Base-by-base conservation (phyloP, 225 moss, liverwort and hornwort genomes). In the Pseudisothecium myosuroides region DNA sequence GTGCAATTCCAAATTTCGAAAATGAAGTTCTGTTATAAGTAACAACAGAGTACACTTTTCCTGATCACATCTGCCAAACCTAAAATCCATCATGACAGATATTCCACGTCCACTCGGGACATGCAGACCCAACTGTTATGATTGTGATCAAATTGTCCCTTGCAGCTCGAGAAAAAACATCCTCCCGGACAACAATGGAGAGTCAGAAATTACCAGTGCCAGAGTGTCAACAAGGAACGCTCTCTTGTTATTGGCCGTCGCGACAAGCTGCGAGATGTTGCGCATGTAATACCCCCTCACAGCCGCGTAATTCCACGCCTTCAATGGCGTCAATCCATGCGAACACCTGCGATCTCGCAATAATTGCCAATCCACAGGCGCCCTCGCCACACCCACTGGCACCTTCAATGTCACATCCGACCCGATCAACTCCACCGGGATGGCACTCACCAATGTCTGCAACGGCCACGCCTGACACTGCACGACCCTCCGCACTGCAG, bases 191-290 rank as follows among this genome's bases (percentile, higher is more conserved):
- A 43, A 49, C 20, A 36, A 28, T 49, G 29, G n/a, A 86, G 58
- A 84, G 15, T 17, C 63, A 87, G 55, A 45, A 67, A 71, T 88
- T 92, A 99, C 98, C 96, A 99, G 90, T 52, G 98, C 95, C 81
- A 99, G 94, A 87, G 98, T 99, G 78, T 99, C 98, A 81, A 99
- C 98, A 20, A 99, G 95, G 81, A 99, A 99, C 49, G 98, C 98
- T 86, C 97, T 92, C 90, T 96, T 97, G 90, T 90, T 96, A 88
- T 96, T 99, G 20, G 94, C 90, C 68, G 97, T 92, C 32, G 96
- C 93, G 58, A 99, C 97, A 90, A 98, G 98, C 94, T 99, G 96
- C 79, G 98, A 97, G 55, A 99, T 95, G 67, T 96, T 93, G 82
- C 98, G 93, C 95, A 95, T 96, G 72, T 96, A 95, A 82, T 95